Conservation (phyloP, 2,329 filamentous ascomycete species). For the Trichoderma cornu-damae region DNA sequence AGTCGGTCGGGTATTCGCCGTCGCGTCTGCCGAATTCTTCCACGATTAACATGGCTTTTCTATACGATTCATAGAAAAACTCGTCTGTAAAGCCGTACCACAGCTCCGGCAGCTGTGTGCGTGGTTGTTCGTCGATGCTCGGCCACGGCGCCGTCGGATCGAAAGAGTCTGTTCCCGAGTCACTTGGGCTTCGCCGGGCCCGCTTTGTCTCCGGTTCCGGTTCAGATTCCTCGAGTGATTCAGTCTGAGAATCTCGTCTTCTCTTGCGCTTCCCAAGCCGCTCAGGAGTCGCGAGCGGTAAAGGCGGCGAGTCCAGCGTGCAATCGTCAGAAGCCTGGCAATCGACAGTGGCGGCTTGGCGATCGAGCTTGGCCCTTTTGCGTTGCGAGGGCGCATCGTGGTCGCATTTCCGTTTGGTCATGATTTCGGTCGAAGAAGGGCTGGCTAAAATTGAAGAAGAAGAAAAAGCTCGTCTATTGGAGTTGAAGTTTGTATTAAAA, state of each 20-base stretch:
- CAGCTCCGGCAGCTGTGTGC: no score
- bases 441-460: neutral
- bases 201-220: no score
- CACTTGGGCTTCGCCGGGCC: neutral
- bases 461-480: neutral
- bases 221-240: neutral
- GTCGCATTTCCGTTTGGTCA: conserved; percentile 1
- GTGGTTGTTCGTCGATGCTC: no score
- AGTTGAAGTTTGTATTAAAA: no score
- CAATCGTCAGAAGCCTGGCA: neutral
- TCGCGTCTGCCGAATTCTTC: neutral
- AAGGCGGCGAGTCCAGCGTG: neutral
- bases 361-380: neutral
- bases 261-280: neutral
- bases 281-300: neutral
- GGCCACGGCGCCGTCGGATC: no score
- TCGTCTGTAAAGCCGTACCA: no score
- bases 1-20: neutral
- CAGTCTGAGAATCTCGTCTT: neutral
- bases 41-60: neutral
- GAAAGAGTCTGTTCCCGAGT: no score
- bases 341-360: no score
- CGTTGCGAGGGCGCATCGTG: neutral
- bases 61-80: neutral
- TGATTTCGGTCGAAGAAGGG: neutral